These are phyloP conservation scores for Globisporangium carolinianum DNA, from an alignment of 352 stramenopile genomes.

Conservation along the genomic window DNA sequence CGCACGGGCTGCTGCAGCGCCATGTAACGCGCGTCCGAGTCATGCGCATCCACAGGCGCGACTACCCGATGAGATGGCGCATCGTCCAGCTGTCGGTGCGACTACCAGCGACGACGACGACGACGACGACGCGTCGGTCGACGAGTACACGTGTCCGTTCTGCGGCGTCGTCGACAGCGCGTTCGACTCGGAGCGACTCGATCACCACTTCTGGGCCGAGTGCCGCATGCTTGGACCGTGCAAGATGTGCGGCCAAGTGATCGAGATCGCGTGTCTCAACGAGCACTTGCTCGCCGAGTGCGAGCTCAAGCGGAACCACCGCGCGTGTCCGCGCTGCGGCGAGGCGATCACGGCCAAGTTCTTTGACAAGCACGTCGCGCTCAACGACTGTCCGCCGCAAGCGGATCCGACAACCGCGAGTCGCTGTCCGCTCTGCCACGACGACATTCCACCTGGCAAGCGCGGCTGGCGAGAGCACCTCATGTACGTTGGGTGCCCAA, in stretches of 20 bases:
- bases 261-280: conserved; percentile 87
- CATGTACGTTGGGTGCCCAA: conserved; percentile 59
- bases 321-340: conserved; percentile 67
- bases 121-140: conserved; percentile 67
- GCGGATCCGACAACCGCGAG: conserved; percentile 52
- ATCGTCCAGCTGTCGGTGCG: conserved; percentile 22
- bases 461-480: conserved; percentile 68
- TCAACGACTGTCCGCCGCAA: conserved; percentile 64
- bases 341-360: conserved; percentile 84
- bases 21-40: conserved; percentile 1
- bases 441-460: conserved; percentile 59
- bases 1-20: conserved; percentile 9
- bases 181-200: conserved; percentile 86
- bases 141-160: conserved; percentile 90
- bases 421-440: conserved; percentile 78
- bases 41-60: conserved; percentile 9
- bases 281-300: conserved; percentile 89
- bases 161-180: conserved; percentile 81
- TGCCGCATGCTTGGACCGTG: conserved; percentile 90
- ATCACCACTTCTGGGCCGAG: conserved; percentile 90
- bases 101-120: conserved; percentile 23
- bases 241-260: conserved; percentile 90
- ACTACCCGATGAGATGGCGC: conserved; percentile 16
- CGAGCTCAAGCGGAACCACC: conserved; percentile 78
- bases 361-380: conserved; percentile 70